phyloP scores from a whole-genome alignment of 176 grass and related monocot genomes.

The Pontederia crassipes region DNA sequence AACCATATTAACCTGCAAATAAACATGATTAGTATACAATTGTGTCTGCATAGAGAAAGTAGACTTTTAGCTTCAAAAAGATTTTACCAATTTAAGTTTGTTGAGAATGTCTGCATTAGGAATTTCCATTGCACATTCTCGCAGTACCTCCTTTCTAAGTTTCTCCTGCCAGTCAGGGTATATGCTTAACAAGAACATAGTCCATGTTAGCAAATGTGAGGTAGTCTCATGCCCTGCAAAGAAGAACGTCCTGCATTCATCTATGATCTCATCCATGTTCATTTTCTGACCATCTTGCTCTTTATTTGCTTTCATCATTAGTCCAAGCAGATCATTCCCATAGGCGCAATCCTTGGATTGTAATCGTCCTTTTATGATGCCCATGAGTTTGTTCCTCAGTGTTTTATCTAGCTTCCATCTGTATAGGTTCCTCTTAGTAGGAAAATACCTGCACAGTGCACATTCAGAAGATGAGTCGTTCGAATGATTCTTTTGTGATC shows the following conservation, averaged over 20 bases:
- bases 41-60: background rate
- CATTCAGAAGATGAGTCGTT: background rate
- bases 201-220: slow-evolving; percentile 23
- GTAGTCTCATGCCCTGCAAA: slow-evolving; percentile 34
- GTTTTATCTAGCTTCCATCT: slow-evolving; percentile 1
- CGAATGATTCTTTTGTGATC: background rate
- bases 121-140: slow-evolving; percentile 19
- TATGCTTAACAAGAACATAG: slow-evolving; percentile 23
- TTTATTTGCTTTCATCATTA: no score
- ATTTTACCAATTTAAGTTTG: slow-evolving; percentile 37
- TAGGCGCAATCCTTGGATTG: background rate
- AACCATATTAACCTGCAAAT: slow-evolving; percentile 32
- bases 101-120: slow-evolving; percentile 25
- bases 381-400: background rate
- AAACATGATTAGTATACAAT: background rate
- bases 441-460: background rate
- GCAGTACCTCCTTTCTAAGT: slow-evolving; percentile 41
- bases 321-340: background rate
- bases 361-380: slow-evolving; percentile 2
- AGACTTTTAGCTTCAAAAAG: background rate
- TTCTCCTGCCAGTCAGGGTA: slow-evolving; percentile 29
- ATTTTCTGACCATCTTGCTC: no score
- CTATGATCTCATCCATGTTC: slow-evolving; percentile 33
- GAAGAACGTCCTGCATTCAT: slow-evolving; percentile 53
- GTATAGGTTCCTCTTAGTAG: background rate